These are phyloP conservation scores for Linaria vulgaris DNA, from an alignment of 257 asterid genomes.

Conservation along the genomic window DNA sequence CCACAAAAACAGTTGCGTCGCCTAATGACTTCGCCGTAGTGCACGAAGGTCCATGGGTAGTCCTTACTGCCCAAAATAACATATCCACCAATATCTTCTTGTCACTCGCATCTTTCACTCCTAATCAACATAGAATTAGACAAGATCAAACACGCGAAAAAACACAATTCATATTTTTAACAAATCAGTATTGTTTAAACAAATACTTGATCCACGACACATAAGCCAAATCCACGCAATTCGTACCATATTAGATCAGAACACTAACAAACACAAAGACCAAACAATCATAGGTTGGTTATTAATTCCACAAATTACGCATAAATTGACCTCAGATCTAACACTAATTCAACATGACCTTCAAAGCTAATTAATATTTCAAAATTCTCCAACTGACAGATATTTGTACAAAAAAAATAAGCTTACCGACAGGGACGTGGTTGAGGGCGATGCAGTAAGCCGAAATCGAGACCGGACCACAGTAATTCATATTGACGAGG, in stretches of 20 bases:
- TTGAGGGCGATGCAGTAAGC: constrained; percentile 75
- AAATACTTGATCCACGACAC: too few relatives aligned
- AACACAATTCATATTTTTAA: too few relatives aligned
- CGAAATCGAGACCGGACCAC: constrained; percentile 62
- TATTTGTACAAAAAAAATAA: background rate
- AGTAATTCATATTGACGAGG: constrained; percentile 58
- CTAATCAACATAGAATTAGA: constrained; percentile 29
- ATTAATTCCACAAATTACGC: background rate
- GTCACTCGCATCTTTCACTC: constrained; percentile 56
- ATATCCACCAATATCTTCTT: constrained; percentile 53
- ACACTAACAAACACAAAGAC: too few relatives aligned
- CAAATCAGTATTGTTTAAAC: too few relatives aligned
- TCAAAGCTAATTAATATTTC: background rate
- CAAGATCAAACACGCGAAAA: too few relatives aligned
- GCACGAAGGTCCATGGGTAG: too few relatives aligned
- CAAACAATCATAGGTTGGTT: background rate
- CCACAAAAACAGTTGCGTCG: too few relatives aligned
- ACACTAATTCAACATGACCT: background rate
- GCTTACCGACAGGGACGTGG: constrained; percentile 69
- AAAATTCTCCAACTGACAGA: background rate
- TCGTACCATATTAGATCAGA: too few relatives aligned
- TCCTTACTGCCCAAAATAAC: constrained; percentile 65
- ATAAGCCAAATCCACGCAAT: too few relatives aligned
- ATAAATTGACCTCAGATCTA: background rate
- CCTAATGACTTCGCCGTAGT: too few relatives aligned